Evolutionary conservation across 495 filamentous ascomycete genomes (phyloP).

Genomic region (Rhypophila decipiens): DNA sequence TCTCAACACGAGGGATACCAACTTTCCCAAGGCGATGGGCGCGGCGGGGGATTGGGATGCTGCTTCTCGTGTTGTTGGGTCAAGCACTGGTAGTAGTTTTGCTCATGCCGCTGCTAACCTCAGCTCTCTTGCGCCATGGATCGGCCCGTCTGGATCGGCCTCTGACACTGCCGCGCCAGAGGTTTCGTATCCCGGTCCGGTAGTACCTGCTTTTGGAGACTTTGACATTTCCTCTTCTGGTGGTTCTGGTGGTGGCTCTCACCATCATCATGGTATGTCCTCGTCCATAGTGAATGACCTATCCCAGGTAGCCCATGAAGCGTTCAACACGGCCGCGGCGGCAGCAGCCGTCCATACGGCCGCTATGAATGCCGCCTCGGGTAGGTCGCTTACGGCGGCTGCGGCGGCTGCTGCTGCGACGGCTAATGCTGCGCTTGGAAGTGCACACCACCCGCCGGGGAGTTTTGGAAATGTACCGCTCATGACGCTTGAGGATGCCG

Average conservation of each 20-base stretch:
- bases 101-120: constrained; percentile 21
- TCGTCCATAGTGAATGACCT: neutral
- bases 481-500: constrained; percentile 55
- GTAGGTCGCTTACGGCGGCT: neutral
- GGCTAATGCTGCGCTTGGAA: neutral
- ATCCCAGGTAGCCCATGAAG: neutral
- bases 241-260: neutral
- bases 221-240: neutral
- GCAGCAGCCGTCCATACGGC: neutral
- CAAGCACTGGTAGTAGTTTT: too few relatives aligned
- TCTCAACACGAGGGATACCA: constrained; percentile 34
- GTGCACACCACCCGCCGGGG: constrained; percentile 5
- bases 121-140: constrained; percentile 37
- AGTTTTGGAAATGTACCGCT: constrained; percentile 42
- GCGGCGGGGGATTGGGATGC: constrained; percentile 10
- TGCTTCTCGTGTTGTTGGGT: too few relatives aligned
- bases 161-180: constrained; percentile 23
- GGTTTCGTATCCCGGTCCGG: constrained; percentile 25
- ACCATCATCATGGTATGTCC: constrained; percentile 7
- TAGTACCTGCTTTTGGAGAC: constrained; percentile 14
- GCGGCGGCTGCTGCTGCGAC: neutral
- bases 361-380: neutral
- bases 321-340: neutral
- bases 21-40: constrained; percentile 21
- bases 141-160: constrained; percentile 16